Percentiles rank a stretch among this genome's conserved stretches.
Conservation (phyloP, 2,329 filamentous ascomycete species). For the Helotiales sp. region DNA sequence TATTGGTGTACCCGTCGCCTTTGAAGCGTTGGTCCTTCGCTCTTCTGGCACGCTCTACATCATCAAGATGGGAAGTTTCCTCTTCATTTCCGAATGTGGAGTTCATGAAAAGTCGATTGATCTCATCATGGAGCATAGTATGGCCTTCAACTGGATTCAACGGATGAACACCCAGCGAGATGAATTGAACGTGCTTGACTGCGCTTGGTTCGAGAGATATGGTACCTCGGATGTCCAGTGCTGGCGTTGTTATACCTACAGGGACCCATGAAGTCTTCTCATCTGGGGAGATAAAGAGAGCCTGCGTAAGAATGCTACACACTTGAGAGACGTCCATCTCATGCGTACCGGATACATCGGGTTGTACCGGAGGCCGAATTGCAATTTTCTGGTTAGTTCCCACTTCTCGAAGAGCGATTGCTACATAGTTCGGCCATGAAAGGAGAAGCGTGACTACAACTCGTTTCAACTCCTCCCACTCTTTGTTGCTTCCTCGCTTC, state of each 20-base stretch:
- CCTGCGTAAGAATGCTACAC: slow-evolving; percentile 62
- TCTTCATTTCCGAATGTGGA: slow-evolving; percentile 74
- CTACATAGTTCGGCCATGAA: slow-evolving; percentile 60
- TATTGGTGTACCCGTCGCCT: slow-evolving; percentile 47
- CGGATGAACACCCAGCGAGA: slow-evolving; percentile 74
- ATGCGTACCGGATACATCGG: not conserved
- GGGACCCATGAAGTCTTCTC: slow-evolving; percentile 65
- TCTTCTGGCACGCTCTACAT: slow-evolving; percentile 38
- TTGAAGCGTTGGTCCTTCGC: slow-evolving; percentile 44
- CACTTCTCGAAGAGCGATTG: slow-evolving; percentile 58
- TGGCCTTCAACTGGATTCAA: slow-evolving; percentile 54
- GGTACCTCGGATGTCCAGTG: slow-evolving; percentile 65
- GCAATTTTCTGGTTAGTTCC: slow-evolving; percentile 22
- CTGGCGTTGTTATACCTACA: slow-evolving; percentile 63
- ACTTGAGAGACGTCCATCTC: slow-evolving; percentile 32
- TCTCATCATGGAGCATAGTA: slow-evolving; percentile 71
- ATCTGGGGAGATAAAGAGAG: slow-evolving; percentile 57
- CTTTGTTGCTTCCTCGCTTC: slow-evolving; percentile 51
- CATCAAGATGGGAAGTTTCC: slow-evolving; percentile 39
- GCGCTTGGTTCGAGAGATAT: slow-evolving; percentile 72
- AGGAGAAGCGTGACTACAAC: slow-evolving; percentile 66
- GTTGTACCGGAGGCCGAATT: slow-evolving; percentile 23
- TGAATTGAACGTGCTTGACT: slow-evolving; percentile 74
- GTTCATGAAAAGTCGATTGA: slow-evolving; percentile 74
- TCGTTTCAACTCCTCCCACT: slow-evolving; percentile 52